Conservation (phyloP, 345 rosid species). For the Laguncularia racemosa region DNA sequence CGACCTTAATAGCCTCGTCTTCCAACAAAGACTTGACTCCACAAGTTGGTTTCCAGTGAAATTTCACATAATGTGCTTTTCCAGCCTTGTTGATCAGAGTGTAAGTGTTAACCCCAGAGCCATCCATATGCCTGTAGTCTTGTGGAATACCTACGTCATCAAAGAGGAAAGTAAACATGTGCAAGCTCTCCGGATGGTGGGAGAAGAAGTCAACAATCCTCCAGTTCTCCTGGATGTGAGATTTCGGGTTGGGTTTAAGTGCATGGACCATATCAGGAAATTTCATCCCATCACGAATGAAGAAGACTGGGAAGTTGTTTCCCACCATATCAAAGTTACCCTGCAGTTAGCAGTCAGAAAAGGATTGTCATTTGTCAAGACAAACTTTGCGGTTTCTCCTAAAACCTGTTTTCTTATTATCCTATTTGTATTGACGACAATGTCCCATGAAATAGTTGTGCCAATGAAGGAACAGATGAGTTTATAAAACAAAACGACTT, state of each 20-base stretch:
- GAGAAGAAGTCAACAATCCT: conserved; percentile 94
- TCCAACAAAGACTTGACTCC: conserved; percentile 74
- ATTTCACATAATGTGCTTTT: conserved; percentile 75
- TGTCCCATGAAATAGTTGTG: too few species aligned
- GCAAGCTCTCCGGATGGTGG: conserved; percentile 90
- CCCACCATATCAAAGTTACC: conserved; percentile 99
- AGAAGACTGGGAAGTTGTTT: conserved; percentile 96
- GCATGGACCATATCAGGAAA: conserved; percentile 97
- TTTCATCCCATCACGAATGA: conserved; percentile 91
- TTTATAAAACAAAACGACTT: too few species aligned
- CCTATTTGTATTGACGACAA: too few species aligned
- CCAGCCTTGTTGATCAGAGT: conserved; percentile 81
- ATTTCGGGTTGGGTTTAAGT: conserved; percentile 89
- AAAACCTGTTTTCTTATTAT: too few species aligned
- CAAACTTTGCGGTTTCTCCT: too few species aligned
- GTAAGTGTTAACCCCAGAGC: conserved; percentile 87
- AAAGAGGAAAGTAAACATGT: conserved; percentile 85
- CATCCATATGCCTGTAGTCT: conserved; percentile 98
- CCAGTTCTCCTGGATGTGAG: conserved; percentile 98
- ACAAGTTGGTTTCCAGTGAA: conserved; percentile 96
- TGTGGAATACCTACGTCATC: conserved; percentile 91
- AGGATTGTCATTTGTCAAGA: not conserved
- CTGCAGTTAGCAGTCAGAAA: conserved; percentile 22
- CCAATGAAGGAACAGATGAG: too few species aligned
- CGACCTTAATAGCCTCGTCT: conserved; percentile 83